Percentiles rank a stretch among this genome's conserved stretches.
phyloP scores from a whole-genome alignment of 2,329 filamentous ascomycete species.

The Pseudodiploospora longispora region DNA sequence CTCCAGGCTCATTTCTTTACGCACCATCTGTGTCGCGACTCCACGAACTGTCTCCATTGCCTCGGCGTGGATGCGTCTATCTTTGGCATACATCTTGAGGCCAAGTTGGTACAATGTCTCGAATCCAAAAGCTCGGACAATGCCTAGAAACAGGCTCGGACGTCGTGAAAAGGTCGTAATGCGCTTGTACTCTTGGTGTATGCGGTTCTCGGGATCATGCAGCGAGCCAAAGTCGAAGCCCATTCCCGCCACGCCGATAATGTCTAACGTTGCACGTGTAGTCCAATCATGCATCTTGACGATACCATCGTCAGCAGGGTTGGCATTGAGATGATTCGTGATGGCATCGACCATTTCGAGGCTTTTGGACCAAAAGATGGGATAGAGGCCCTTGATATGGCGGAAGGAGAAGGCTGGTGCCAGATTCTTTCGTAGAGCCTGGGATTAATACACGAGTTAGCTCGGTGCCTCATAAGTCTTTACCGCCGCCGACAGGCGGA shows the following conservation, averaged over 20 bases:
- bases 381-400: slow-evolving; percentile 25
- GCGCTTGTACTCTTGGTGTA: background rate
- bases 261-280: slow-evolving; percentile 24
- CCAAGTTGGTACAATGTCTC: too few species aligned
- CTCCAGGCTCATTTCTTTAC: too few species aligned
- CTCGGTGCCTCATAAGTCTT: too few species aligned
- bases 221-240: background rate
- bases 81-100: too few species aligned
- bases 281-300: slow-evolving; percentile 10
- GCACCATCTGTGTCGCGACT: too few species aligned
- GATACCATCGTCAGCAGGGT: background rate
- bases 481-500: too few species aligned
- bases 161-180: background rate
- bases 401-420: slow-evolving; percentile 23
- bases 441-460: background rate
- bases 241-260: slow-evolving; percentile 25
- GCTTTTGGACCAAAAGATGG: slow-evolving; percentile 24
- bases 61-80: too few species aligned
- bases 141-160: too few species aligned
- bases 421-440: slow-evolving; percentile 21
- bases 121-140: too few species aligned
- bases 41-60: too few species aligned
- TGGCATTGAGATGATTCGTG: background rate
- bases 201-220: background rate
- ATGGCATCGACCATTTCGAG: slow-evolving; percentile 15